Percentiles rank a stretch among this genome's conserved stretches.
Conservation (phyloP, 768 basidiomycete genomes). For the Lactarius indigo region DNA sequence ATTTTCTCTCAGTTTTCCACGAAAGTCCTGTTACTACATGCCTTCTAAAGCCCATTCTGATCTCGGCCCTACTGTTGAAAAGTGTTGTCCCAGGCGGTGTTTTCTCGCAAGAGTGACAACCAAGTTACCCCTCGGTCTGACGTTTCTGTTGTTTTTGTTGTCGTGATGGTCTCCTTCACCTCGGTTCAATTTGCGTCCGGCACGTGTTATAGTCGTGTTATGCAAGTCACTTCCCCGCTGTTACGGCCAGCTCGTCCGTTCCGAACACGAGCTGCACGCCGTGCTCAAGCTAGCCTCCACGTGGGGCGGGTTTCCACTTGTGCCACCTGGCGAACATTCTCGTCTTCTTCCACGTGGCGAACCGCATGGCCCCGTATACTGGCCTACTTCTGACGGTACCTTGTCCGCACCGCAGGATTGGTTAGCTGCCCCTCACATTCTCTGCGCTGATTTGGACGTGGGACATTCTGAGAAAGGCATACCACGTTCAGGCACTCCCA, state of each 20-base stretch:
- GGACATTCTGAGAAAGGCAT: constrained; percentile 11
- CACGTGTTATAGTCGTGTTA: too few species aligned
- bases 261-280: constrained; percentile 38
- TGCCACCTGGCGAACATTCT: constrained; percentile 60
- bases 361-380: constrained; percentile 61
- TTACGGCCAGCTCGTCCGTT: constrained; percentile 36
- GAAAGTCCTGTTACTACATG: background rate
- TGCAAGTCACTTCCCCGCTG: too few species aligned
- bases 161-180: too few species aligned
- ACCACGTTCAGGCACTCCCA: background rate
- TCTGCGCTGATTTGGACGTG: background rate
- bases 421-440: background rate
- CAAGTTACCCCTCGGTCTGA: too few species aligned
- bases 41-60: too few species aligned
- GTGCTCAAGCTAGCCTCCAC: constrained; percentile 34
- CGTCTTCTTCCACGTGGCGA: constrained; percentile 55
- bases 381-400: constrained; percentile 49
- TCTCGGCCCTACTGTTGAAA: background rate
- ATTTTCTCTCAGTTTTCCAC: too few species aligned
- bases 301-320: constrained; percentile 29
- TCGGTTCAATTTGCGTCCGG: too few species aligned
- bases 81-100: too few species aligned
- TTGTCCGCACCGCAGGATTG: background rate
- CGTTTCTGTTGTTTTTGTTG: too few species aligned
- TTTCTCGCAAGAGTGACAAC: too few species aligned